Percentiles rank a stretch among this genome's conserved stretches.
Evolutionary conservation across 768 basidiomycete genomes (phyloP).

Genomic region (Cystobasidium onofrii): DNA sequence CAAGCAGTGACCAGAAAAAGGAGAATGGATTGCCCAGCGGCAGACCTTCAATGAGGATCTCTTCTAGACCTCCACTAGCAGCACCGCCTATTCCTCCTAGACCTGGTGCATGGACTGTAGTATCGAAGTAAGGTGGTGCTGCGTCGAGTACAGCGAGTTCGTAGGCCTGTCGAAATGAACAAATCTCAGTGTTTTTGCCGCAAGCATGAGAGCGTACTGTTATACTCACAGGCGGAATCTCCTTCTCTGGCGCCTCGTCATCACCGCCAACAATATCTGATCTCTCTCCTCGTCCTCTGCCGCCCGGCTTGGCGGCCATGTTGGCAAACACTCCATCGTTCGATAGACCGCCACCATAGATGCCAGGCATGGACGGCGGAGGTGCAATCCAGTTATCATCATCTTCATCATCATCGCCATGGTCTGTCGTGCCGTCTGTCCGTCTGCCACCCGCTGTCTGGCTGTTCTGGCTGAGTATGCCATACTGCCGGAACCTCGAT

Average conservation of each 20-base stretch:
- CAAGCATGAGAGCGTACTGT: neutral
- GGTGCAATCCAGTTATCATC: neutral
- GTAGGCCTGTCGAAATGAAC: no score
- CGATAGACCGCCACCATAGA: constrained; percentile 61
- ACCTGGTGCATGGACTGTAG: constrained; percentile 77
- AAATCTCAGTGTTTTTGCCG: no score
- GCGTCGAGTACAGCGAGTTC: constrained; percentile 77
- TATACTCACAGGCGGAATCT: constrained; percentile 69
- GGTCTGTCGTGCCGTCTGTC: constrained; percentile 27
- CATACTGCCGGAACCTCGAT: constrained; percentile 3
- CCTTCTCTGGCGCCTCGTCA: constrained; percentile 52
- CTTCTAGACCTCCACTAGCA: constrained; percentile 50
- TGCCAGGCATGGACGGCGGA: constrained; percentile 11
- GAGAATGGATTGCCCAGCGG: constrained; percentile 76
- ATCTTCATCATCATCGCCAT: constrained; percentile 28
- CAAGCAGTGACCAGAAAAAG: constrained; percentile 70
- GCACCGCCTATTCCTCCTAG: constrained; percentile 45
- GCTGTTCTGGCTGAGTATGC: neutral
- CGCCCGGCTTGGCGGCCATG: constrained; percentile 77
- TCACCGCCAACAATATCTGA: constrained; percentile 36
- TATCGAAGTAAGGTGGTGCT: constrained; percentile 95
- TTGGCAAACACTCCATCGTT: constrained; percentile 96
- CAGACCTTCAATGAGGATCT: constrained; percentile 87
- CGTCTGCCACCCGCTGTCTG: neutral
- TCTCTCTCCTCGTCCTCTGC: constrained; percentile 42